Evolutionary conservation across 2,329 filamentous ascomycete species (phyloP).

Genomic region (Cryphonectria carpinicola): DNA sequence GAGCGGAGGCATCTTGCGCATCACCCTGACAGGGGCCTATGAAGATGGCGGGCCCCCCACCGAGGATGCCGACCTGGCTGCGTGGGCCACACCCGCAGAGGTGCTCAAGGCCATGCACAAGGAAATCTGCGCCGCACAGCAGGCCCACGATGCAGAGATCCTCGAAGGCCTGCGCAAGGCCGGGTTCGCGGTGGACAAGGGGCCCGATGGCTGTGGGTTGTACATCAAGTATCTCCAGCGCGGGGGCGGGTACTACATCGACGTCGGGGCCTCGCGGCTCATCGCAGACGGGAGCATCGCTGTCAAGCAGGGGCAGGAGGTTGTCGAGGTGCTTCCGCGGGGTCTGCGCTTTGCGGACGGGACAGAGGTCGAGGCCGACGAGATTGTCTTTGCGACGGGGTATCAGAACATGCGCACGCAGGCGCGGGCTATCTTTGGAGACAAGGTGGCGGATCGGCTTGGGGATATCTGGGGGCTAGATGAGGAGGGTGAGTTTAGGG

Average conservation of each 20-base stretch:
- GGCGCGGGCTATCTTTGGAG: slow-evolving; percentile 64
- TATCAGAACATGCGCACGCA: slow-evolving; percentile 72
- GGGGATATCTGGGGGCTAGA: slow-evolving; percentile 67
- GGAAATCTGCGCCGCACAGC: slow-evolving; percentile 42
- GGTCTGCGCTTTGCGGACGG: slow-evolving; percentile 58
- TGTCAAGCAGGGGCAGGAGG: slow-evolving; percentile 62
- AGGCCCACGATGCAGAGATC: slow-evolving; percentile 43
- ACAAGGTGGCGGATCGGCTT: slow-evolving; percentile 61
- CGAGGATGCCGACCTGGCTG: slow-evolving; percentile 67
- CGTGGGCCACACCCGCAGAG: slow-evolving; percentile 60
- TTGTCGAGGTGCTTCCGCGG: slow-evolving; percentile 52
- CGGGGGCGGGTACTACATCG: slow-evolving; percentile 72
- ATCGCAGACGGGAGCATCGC: slow-evolving; percentile 68
- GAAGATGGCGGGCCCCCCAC: slow-evolving; percentile 58
- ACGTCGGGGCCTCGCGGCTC: slow-evolving; percentile 65
- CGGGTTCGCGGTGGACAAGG: slow-evolving; percentile 64
- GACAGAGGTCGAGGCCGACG: slow-evolving; percentile 59
- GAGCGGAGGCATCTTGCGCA: slow-evolving; percentile 54
- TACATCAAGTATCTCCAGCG: slow-evolving; percentile 67
- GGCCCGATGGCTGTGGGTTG: slow-evolving; percentile 60
- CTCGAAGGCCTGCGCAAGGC: slow-evolving; percentile 53
- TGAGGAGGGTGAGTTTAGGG: slow-evolving; percentile 57
- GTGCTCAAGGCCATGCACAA: slow-evolving; percentile 63
- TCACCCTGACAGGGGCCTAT: slow-evolving; percentile 57
- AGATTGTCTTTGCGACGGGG: slow-evolving; percentile 66